Evolutionary conservation across 441 rosid species (phyloP).

Genomic region (Syzygium syzygioides): DNA sequence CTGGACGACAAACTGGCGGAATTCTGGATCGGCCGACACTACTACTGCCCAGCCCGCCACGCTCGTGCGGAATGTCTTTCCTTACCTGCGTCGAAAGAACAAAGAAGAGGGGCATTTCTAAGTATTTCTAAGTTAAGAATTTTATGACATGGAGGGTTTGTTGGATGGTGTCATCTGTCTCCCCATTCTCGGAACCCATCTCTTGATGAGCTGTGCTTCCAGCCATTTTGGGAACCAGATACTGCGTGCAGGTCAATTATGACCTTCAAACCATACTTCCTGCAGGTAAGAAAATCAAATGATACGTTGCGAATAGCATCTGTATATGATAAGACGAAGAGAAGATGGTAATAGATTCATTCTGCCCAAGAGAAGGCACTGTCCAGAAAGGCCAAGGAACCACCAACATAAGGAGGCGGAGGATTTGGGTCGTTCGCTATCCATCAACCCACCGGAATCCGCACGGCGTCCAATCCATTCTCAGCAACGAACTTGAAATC

Average conservation of each 20-base stretch:
- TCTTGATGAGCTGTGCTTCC: slow-evolving; percentile 43
- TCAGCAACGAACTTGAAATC: slow-evolving; percentile 45
- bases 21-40: too few species aligned
- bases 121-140: slow-evolving; percentile 36
- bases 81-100: too few species aligned
- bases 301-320: not conserved
- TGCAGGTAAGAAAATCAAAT: not conserved
- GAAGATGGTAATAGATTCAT: slow-evolving; percentile 13
- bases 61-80: too few species aligned
- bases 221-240: slow-evolving; percentile 55
- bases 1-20: too few species aligned
- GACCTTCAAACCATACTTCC: slow-evolving; percentile 37
- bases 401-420: slow-evolving; percentile 42
- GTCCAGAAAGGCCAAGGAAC: slow-evolving; percentile 40
- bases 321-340: not conserved
- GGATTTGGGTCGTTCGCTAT: slow-evolving; percentile 46
- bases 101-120: too few species aligned
- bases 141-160: slow-evolving; percentile 41
- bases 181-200: slow-evolving; percentile 60
- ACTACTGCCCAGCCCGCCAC: too few species aligned
- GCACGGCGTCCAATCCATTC: slow-evolving; percentile 36
- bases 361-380: slow-evolving; percentile 49
- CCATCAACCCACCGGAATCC: slow-evolving; percentile 70
- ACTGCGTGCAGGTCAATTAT: slow-evolving; percentile 52
- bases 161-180: slow-evolving; percentile 29